Base-by-base conservation (phyloP, 345 rosid genomes). In the Corchorus olitorius region DNA sequence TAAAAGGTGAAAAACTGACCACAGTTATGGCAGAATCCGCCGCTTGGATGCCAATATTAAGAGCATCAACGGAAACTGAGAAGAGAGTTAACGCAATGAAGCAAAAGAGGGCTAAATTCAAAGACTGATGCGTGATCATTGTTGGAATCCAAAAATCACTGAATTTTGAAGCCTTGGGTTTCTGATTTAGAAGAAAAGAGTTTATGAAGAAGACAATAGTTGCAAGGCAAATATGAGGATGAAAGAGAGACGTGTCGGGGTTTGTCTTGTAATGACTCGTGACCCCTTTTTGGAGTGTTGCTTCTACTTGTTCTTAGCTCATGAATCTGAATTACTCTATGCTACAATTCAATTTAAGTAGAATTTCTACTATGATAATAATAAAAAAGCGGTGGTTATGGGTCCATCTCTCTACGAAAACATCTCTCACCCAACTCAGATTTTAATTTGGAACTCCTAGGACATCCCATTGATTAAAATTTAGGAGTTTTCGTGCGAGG, bases 11-110 rank as follows among this genome's bases (percentile, higher is more conserved):
- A 46, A 1, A 54, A 80, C 89, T 58, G 22, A 90, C 97, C 88
- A 93, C 65, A 49, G 89, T 65, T 37, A 93, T n/a, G 4, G 86
- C 46, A 11, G 91, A 77, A 85, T 81, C 77, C 8, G 84, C 48
- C 41, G 87, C 45, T 78, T 91, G 97, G 66, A 91, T 83, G 22
- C 97, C 97, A 65, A 94, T 64, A 86, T 90, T 90, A 75, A 94
- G 95, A 8, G 89, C 88, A 8, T 74, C 70, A 55, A 83, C 83
- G 16, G 88, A 59, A 75, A 82, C 33, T 67, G 74, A 79, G 54
- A 77, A 76, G 17, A 80, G 76, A 67, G 17, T 17, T 41, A 60
- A 70, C 37, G 13, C 72, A 22, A 53, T 34, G 19, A 62, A 15
- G 45, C 19, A 62, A 6, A 35, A 16, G 46, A 70, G 61, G 34